Percentiles rank a stretch among this genome's conserved stretches.
Conservation (phyloP, 495 filamentous ascomycete genomes). For the Aspergillus haitiensis region DNA sequence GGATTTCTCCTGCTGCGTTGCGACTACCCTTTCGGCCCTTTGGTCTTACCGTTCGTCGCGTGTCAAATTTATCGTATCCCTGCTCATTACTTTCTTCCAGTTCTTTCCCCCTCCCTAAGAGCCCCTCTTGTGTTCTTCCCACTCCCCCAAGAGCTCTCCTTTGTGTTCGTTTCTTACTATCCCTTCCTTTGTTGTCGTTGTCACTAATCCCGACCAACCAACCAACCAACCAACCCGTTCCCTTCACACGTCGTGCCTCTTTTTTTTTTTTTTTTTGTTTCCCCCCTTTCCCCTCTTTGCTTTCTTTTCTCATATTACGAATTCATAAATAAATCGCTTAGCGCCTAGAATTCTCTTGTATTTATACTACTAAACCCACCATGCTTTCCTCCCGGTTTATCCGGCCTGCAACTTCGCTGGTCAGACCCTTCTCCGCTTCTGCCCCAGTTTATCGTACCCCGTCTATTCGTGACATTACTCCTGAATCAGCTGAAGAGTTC, state of each 20-base stretch:
- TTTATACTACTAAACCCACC: conserved; percentile 19
- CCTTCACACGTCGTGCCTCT: no score
- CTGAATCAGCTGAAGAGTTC: conserved; percentile 69
- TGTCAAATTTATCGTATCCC: conserved; percentile 21
- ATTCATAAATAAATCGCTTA: no score
- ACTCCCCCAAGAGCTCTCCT: conserved; percentile 4
- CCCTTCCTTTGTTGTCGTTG: no score
- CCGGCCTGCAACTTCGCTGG: conserved; percentile 48
- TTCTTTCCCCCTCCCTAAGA: conserved; percentile 17
- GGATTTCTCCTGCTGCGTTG: conserved; percentile 27
- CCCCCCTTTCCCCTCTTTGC: no score
- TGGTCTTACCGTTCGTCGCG: conserved; percentile 21
- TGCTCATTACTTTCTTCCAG: conserved; percentile 20
- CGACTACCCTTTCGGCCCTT: conserved; percentile 27
- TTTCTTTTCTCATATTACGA: no score
- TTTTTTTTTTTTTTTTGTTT: no score
- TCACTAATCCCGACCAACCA: no score
- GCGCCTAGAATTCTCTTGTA: background rate
- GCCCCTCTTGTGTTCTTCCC: conserved; percentile 21
- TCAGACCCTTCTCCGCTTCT: conserved; percentile 63
- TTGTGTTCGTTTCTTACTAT: background rate
- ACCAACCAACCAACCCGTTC: no score
- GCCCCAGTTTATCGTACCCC: conserved; percentile 59
- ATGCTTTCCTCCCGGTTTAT: conserved; percentile 54
- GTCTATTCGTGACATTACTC: conserved; percentile 80